Conservation (phyloP, 1,139 yeast genomes). For the Chernovozyma sophiae-reginae region DNA sequence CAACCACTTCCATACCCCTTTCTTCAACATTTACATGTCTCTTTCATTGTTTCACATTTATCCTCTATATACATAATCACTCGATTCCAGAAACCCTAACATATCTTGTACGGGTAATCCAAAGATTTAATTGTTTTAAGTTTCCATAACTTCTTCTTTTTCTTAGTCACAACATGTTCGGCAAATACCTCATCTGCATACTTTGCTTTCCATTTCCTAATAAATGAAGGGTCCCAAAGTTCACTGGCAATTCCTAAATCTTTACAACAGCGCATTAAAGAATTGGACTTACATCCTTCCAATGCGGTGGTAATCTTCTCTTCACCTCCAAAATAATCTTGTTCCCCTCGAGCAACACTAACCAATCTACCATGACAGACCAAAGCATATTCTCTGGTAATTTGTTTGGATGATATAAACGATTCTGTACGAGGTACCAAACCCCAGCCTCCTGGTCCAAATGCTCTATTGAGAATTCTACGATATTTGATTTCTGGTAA, state of each 20-base stretch:
- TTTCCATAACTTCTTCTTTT: conserved; percentile 89
- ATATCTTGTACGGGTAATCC: conserved; percentile 72
- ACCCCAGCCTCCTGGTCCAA: conserved; percentile 99
- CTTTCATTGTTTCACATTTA: no score
- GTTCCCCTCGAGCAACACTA: conserved; percentile 93
- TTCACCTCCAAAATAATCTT: conserved; percentile 78
- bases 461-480: conserved; percentile 79
- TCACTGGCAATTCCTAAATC: conserved; percentile 96
- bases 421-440: conserved; percentile 90
- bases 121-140: conserved; percentile 68
- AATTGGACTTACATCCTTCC: conserved; percentile 96
- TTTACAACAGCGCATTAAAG: conserved; percentile 96
- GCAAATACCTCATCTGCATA: conserved; percentile 82
- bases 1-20: no score
- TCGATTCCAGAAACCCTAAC: background rate
- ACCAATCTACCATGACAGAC: conserved; percentile 86
- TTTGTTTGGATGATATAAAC: conserved; percentile 55
- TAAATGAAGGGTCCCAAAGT: conserved; percentile 93
- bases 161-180: conserved; percentile 76
- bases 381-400: conserved; percentile 85
- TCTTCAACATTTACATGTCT: no score
- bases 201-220: conserved; percentile 70
- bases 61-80: background rate
- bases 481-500: conserved; percentile 94
- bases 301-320: conserved; percentile 91